Base-by-base conservation (phyloP, 2,329 filamentous ascomycete species). In the Sodiomyces alkalinus region DNA sequence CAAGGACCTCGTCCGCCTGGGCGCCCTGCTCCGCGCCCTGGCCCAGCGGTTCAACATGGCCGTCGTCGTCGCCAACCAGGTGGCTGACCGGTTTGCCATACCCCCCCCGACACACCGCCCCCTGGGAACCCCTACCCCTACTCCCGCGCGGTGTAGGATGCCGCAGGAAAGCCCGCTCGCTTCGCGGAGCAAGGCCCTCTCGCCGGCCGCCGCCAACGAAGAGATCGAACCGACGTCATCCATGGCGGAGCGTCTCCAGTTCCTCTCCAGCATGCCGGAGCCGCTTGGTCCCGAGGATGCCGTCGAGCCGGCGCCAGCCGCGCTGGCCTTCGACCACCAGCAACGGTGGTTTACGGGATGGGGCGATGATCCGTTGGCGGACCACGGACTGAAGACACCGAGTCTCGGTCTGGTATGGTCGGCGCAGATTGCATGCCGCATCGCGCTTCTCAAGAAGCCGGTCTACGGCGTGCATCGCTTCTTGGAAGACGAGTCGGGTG, bases 271-370 rank as follows among this genome's bases (percentile, higher is more conserved):
- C 42, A 44, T 51, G 41, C 42, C 48, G 6, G 41, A 48, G 22
- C 37, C 35, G n/a, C 36, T 33, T 7, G 33, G 37, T 2, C 22
- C 30, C 21, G 78, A 83, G 3, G 47, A 49, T 24, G 32, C 41
- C 7, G 44, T 43, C 3, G 47, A 49, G 3, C 47, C 51, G 10
- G 44, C 49, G 1, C 55, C 55, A 0, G 52, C 64, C 9, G 70
- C 75, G 1, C 61, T 94, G 20, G 67, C 71, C 18, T 68, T 94
- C 7, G 77, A 92, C 41, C 80, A 94, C 51, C 87, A 96, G 52
- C 83, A 94, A 49, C 70, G 80, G 23, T 94, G 86, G 71, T 92
- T 94, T 54, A 92, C 86, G 4, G 86, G 90, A 37, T 94, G 90
- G 87, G 85, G 87, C 14, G 81, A 92, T 48, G 63, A 74, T 31